These are phyloP conservation scores for Aspergillus amoenus DNA, from an alignment of 2,329 filamentous ascomycete species.

Conservation along the genomic window DNA sequence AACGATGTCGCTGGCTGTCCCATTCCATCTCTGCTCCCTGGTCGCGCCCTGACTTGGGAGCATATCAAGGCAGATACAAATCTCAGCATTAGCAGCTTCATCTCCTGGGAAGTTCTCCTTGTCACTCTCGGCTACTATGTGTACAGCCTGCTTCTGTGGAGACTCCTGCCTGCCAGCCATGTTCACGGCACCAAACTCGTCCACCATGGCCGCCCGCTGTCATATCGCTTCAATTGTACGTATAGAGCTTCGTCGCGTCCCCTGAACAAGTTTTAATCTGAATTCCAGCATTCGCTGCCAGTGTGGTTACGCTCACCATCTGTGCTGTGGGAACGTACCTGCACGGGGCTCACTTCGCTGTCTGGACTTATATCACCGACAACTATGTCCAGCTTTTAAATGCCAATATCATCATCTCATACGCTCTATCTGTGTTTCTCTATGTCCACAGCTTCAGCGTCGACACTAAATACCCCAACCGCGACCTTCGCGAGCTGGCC, in stretches of 20 bases:
- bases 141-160: constrained; percentile 69
- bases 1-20: constrained; percentile 90
- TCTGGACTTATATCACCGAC: constrained; percentile 88
- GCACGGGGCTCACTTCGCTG: constrained; percentile 73
- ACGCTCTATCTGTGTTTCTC: constrained; percentile 68
- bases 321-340: constrained; percentile 69
- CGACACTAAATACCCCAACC: constrained; percentile 56
- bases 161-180: constrained; percentile 70
- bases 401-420: constrained; percentile 73
- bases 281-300: constrained; percentile 66
- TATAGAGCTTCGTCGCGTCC: constrained; percentile 30
- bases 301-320: constrained; percentile 64
- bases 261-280: background rate
- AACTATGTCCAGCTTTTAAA: constrained; percentile 84
- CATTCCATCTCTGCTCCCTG: constrained; percentile 71
- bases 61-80: constrained; percentile 69
- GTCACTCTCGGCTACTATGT: constrained; percentile 73
- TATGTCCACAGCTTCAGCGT: constrained; percentile 80
- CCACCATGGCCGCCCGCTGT: constrained; percentile 65
- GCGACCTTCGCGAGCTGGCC: constrained; percentile 71
- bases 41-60: constrained; percentile 65
- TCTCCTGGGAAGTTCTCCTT: constrained; percentile 52
- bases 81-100: constrained; percentile 64
- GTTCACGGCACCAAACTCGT: constrained; percentile 66
- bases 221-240: constrained; percentile 71